A percentile compares a stretch with the other conserved stretches of the same genome.
Conservation (phyloP, 345 rosid genomes). For the Gossypium arboreum region DNA sequence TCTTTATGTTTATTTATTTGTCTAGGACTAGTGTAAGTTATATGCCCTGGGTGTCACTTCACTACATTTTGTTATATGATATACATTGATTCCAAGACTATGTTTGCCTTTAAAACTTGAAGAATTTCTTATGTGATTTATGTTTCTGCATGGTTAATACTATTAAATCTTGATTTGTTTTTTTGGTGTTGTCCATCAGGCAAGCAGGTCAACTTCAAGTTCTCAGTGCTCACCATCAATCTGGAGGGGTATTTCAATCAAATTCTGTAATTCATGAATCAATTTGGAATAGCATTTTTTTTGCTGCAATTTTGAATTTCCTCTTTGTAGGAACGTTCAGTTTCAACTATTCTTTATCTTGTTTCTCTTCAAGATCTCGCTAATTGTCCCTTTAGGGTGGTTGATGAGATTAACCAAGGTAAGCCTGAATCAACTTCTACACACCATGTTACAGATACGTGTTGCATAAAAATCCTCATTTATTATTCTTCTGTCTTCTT, state of each 20-base stretch:
- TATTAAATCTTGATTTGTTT: neutral
- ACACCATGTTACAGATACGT: neutral
- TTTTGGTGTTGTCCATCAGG: slow-evolving; percentile 29
- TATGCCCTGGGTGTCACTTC: neutral
- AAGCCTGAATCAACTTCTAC: neutral
- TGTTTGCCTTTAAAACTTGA: neutral
- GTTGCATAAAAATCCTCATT: neutral
- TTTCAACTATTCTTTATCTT: slow-evolving; percentile 91
- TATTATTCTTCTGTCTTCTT: neutral
- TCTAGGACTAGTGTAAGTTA: neutral
- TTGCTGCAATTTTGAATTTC: neutral
- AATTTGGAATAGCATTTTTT: slow-evolving; percentile 3
- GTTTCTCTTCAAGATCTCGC: slow-evolving; percentile 97
- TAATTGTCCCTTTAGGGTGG: slow-evolving; percentile 93
- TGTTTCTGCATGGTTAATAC: neutral
- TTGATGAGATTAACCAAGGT: slow-evolving; percentile 99
- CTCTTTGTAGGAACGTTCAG: slow-evolving; percentile 64
- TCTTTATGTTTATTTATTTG: neutral
- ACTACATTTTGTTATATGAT: neutral
- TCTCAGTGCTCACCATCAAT: slow-evolving; percentile 93
- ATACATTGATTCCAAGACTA: neutral
- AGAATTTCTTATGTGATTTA: neutral
- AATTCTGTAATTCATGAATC: slow-evolving; percentile 10
- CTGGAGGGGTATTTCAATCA: slow-evolving; percentile 70
- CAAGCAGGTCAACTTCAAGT: slow-evolving; percentile 82